phyloP scores from a whole-genome alignment of 352 stramenopile species.

The Pythium pyrilobum region DNA sequence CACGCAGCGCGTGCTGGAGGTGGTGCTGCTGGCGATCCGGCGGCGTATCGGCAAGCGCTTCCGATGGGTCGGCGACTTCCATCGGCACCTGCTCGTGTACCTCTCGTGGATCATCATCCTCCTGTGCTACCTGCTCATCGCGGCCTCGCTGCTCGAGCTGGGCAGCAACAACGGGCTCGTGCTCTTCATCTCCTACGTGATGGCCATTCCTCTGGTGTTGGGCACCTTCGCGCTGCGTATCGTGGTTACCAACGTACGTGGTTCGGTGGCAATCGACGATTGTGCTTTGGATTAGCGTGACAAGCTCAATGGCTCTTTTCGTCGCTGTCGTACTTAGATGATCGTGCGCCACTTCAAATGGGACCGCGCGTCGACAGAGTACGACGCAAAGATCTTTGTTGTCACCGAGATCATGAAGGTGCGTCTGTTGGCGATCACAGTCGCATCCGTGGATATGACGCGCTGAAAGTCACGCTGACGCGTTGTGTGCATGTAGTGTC shows the following conservation, averaged over 20 bases:
- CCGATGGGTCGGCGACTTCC: constrained; percentile 73
- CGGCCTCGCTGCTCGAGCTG: constrained; percentile 48
- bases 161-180: constrained; percentile 41
- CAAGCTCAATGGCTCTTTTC: too few relatives aligned
- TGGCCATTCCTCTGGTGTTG: constrained; percentile 65
- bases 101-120: constrained; percentile 67
- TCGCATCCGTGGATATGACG: too few relatives aligned
- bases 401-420: constrained; percentile 71
- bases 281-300: too few relatives aligned
- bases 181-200: constrained; percentile 47
- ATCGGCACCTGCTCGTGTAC: constrained; percentile 72
- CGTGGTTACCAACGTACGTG: constrained; percentile 70
- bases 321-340: constrained; percentile 27
- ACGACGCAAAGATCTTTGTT: constrained; percentile 75
- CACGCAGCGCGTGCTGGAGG: constrained; percentile 40
- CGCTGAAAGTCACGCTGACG: not conserved
- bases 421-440: not conserved
- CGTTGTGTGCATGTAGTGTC: constrained; percentile 26
- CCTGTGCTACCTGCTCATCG: constrained; percentile 43
- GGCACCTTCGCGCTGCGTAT: constrained; percentile 66
- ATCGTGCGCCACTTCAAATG: constrained; percentile 73
- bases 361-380: constrained; percentile 58
- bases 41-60: constrained; percentile 58
- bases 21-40: constrained; percentile 44
- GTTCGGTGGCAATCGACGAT: too few relatives aligned